A percentile compares a stretch with the other conserved stretches of the same genome.
phyloP scores from a whole-genome alignment of 257 asterid species.

The Linderniella brevidens region DNA sequence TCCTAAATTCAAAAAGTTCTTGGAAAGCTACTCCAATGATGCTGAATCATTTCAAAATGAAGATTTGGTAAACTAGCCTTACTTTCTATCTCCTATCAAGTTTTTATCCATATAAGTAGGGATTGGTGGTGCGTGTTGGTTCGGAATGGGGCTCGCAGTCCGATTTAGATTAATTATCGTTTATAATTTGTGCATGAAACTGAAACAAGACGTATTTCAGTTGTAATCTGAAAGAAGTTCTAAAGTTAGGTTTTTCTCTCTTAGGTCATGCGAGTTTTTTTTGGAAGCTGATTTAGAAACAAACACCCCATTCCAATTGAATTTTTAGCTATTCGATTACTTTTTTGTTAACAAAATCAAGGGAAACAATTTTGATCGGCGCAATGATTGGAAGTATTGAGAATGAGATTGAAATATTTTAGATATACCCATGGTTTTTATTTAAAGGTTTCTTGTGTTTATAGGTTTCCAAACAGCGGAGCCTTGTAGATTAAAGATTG shows the following conservation, averaged over 20 bases:
- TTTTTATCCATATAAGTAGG: not conserved
- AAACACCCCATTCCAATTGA: no score
- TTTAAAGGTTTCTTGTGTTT: no score
- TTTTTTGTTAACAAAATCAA: no score
- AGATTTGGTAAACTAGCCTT: constrained; percentile 36
- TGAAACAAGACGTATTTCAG: no score
- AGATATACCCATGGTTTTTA: not conserved
- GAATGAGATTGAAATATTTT: not conserved
- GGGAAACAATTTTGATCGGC: no score
- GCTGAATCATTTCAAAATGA: constrained; percentile 24
- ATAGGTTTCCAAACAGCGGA: no score
- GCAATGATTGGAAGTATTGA: not conserved
- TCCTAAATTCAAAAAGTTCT: constrained; percentile 51
- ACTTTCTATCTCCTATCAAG: constrained; percentile 8
- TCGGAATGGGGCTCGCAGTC: not conserved
- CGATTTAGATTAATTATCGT: not conserved
- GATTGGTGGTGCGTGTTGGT: not conserved
- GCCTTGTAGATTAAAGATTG: not conserved
- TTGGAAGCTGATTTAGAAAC: no score
- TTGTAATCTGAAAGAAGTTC: no score
- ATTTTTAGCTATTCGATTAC: no score
- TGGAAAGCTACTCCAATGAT: constrained; percentile 33
- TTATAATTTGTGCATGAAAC: no score
- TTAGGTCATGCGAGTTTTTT: no score
- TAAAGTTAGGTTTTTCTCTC: no score